Base-by-base conservation (phyloP, 768 basidiomycete genomes). In the Asterophora lycoperdoides region DNA sequence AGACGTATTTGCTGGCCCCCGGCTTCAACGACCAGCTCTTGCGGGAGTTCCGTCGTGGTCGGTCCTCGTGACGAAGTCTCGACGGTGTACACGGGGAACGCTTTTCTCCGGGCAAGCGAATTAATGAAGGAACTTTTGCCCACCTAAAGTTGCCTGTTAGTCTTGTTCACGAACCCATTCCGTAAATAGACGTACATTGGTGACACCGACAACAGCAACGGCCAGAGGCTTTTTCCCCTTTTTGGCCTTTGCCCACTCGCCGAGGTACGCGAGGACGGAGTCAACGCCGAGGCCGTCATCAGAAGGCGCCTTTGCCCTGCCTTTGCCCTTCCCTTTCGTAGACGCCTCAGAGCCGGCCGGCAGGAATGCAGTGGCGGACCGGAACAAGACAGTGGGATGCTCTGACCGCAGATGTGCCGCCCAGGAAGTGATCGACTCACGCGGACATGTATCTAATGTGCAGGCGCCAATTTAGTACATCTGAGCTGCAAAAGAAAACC, bases 51-150 rank as follows among this genome's bases (percentile, higher is more conserved):
- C 18, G 84, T 90, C 17, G 93, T 95, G 1, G 86, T 86, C 8
- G 84, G 85, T 19, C 79, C 77, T 29, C 74, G 74, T 28, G 74
- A 74, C 18, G 77, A 74, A 30, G 68, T 68, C 18, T 73, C 61
- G 33, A 76, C 63, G n/a, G 79, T 65, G 62, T 88, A 92, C 7
- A 87, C 70, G 7, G 80, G 73, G 15, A 88, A 63, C 8, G 68
- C 68, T 10, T 72, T 57, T 45, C 71, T 77, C 41, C 71, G 70
- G 14, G 80, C 60, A 23, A 96, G 71, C 2, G 91, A 86, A 66
- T 96, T 93, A 57, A 95, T 72, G 38, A 95, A 71, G 0, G 89
- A 77, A 41, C 88, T 89, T 72, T 96, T 95, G 11, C 93, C 93
- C 10, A 76, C 74, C 88, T 91, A 23, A 6, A 48, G 11, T 29